Evolutionary conservation across 768 basidiomycete genomes (phyloP).

Genomic region (Hydnomerulius pinastri): DNA sequence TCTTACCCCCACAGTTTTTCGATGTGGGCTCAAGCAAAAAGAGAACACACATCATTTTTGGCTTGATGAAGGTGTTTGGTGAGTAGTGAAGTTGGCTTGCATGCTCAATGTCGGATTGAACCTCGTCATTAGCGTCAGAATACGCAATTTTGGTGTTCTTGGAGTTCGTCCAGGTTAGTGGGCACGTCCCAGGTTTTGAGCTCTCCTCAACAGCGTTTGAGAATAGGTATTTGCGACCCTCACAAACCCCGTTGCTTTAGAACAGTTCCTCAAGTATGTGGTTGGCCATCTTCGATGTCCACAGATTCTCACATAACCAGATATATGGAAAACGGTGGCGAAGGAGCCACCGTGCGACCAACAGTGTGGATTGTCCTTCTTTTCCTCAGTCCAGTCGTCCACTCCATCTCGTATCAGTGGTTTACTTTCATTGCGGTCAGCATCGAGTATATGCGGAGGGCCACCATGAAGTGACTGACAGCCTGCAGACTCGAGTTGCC

Average conservation of each 20-base stretch:
- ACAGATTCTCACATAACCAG: conserved; percentile 25
- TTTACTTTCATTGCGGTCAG: conserved; percentile 43
- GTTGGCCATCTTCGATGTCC: neutral
- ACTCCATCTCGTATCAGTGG: conserved; percentile 48
- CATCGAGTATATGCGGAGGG: no score
- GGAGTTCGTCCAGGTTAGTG: neutral
- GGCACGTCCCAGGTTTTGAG: neutral
- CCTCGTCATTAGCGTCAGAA: conserved; percentile 1
- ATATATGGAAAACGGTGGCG: conserved; percentile 57
- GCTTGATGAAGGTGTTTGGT: conserved; percentile 7
- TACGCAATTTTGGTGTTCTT: neutral
- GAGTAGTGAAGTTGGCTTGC: neutral
- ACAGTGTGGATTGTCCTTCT: conserved; percentile 69
- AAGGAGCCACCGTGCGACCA: conserved; percentile 51
- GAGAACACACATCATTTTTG: conserved; percentile 1
- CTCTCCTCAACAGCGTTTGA: neutral
- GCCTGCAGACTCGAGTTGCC: conserved; percentile 39
- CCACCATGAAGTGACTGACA: no score
- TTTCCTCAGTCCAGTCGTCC: conserved; percentile 46
- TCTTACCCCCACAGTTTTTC: neutral
- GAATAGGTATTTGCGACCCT: neutral
- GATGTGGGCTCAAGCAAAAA: neutral
- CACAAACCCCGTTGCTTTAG: conserved; percentile 8
- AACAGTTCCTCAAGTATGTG: conserved; percentile 8
- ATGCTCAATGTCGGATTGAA: neutral